A percentile compares a stretch with the other conserved stretches of the same genome.
Evolutionary conservation across 805 yeast species (phyloP).

Genomic region (Ogataea salicorniae): DNA sequence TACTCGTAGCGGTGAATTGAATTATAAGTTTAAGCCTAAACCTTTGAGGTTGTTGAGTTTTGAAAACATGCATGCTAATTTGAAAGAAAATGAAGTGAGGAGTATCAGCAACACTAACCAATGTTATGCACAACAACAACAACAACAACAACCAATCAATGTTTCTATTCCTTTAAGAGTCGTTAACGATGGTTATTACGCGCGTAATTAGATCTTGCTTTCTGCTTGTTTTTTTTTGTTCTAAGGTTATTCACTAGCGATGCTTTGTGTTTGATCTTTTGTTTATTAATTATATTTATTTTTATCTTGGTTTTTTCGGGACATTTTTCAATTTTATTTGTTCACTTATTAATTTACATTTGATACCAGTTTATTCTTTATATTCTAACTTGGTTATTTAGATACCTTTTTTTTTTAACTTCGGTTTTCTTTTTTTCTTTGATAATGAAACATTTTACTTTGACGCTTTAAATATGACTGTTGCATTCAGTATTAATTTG

Average conservation of each 20-base stretch:
- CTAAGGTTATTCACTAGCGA: background rate
- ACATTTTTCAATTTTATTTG: too few relatives aligned
- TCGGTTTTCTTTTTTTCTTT: background rate
- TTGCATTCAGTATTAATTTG: too few relatives aligned
- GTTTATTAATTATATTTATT: too few relatives aligned
- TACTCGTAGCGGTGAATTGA: background rate
- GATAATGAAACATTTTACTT: background rate
- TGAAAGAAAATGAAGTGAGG: background rate
- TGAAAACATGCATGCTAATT: background rate
- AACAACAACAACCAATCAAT: background rate
- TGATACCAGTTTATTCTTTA: too few relatives aligned
- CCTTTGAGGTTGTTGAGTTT: constrained; percentile 13
- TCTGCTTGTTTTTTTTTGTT: background rate
- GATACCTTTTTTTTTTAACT: too few relatives aligned
- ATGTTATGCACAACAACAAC: background rate
- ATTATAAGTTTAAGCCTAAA: constrained; percentile 13
- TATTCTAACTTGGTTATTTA: too few relatives aligned
- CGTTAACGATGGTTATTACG: background rate
- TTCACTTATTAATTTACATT: too few relatives aligned
- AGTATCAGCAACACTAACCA: too few relatives aligned
- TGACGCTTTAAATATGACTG: too few relatives aligned
- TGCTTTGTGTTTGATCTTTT: background rate
- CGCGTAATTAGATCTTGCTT: background rate
- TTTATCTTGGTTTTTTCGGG: too few relatives aligned
- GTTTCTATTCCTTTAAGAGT: background rate